phyloP scores from a whole-genome alignment of 2,329 filamentous ascomycete genomes.

The Xylariaceae sp. region DNA sequence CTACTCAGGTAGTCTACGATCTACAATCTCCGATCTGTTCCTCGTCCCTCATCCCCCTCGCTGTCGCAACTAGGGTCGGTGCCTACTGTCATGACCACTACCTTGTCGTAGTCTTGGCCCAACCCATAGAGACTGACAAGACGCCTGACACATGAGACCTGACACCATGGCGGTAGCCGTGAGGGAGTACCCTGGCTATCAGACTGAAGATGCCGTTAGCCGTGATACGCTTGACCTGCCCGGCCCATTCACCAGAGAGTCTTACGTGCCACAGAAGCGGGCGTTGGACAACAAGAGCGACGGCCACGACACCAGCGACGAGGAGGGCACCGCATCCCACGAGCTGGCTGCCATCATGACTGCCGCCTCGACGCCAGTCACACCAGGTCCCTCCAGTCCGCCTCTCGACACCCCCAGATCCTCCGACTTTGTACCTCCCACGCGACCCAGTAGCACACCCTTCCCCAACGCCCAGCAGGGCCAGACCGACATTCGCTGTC shows the following conservation, averaged over 20 bases:
- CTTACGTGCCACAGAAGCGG: constrained; percentile 28
- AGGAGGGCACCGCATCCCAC: constrained; percentile 40
- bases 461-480: constrained; percentile 55
- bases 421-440: constrained; percentile 48
- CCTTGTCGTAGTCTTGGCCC: neutral
- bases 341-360: constrained; percentile 46
- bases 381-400: constrained; percentile 52
- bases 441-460: constrained; percentile 58
- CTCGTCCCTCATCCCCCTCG: no score
- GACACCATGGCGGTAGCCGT: constrained; percentile 23
- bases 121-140: no score
- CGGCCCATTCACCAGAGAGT: constrained; percentile 25
- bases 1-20: no score
- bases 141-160: no score
- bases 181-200: constrained; percentile 23
- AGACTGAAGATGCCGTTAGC: constrained; percentile 22
- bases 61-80: no score
- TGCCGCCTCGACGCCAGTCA: constrained; percentile 52
- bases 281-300: constrained; percentile 20
- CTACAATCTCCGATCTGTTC: no score
- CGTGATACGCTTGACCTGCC: constrained; percentile 26
- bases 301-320: constrained; percentile 29
- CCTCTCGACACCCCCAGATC: constrained; percentile 47
- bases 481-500: constrained; percentile 41
- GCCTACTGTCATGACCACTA: neutral